phyloP scores from a whole-genome alignment of 768 basidiomycete species.

The Amanita rubescens region DNA sequence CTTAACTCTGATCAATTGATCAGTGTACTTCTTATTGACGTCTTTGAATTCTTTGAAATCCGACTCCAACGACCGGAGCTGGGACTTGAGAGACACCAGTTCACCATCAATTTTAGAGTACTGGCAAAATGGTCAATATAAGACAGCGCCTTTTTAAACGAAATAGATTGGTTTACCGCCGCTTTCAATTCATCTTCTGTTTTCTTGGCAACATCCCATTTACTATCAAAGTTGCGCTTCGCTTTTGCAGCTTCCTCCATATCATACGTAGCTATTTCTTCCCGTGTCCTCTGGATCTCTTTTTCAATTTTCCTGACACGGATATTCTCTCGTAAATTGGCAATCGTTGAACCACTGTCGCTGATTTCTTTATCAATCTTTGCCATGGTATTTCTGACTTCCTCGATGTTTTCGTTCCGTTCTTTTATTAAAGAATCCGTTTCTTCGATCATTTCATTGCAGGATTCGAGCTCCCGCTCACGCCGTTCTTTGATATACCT shows the following conservation, averaged over 20 bases:
- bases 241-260: conserved; percentile 84
- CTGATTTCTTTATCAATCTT: conserved; percentile 73
- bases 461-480: conserved; percentile 52
- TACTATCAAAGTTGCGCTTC: conserved; percentile 75
- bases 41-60: conserved; percentile 86
- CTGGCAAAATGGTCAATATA: conserved; percentile 28
- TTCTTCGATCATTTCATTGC: conserved; percentile 43
- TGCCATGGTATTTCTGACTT: conserved; percentile 35
- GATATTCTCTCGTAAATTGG: conserved; percentile 78
- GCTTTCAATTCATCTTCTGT: conserved; percentile 67
- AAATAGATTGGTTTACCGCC: conserved; percentile 36
- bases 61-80: conserved; percentile 53
- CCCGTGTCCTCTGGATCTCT: conserved; percentile 60
- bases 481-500: conserved; percentile 75
- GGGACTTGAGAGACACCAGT: conserved; percentile 62
- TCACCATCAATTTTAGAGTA: conserved; percentile 81
- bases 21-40: conserved; percentile 77
- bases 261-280: conserved; percentile 67
- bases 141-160: neutral
- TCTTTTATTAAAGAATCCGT: conserved; percentile 31
- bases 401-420: conserved; percentile 29
- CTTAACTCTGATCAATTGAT: conserved; percentile 93
- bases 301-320: conserved; percentile 61
- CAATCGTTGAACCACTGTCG: conserved; percentile 59
- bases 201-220: conserved; percentile 64